phyloP scores from a whole-genome alignment of 2,329 filamentous ascomycete species.

The Drechslera avenae region DNA sequence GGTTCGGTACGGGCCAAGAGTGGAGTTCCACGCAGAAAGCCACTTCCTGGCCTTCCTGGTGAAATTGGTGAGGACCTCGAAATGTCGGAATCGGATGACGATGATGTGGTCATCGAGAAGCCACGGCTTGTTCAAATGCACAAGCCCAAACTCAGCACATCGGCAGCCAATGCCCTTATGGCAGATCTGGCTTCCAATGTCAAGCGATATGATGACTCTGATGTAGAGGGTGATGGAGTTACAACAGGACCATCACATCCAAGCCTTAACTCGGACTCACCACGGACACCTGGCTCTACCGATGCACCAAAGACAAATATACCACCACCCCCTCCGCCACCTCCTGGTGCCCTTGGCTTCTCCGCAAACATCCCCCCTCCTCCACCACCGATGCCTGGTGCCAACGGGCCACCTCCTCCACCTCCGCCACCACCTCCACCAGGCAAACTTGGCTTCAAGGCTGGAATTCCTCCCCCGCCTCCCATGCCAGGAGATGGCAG shows the following conservation, averaged over 20 bases:
- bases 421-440: slow-evolving; percentile 57
- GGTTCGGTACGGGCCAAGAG: slow-evolving; percentile 51
- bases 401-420: slow-evolving; percentile 52
- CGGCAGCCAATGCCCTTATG: slow-evolving; percentile 70
- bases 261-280: slow-evolving; percentile 73
- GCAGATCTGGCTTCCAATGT: slow-evolving; percentile 77
- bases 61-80: slow-evolving; percentile 47
- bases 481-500: slow-evolving; percentile 56
- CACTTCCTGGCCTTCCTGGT: slow-evolving; percentile 39
- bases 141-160: slow-evolving; percentile 67
- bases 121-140: slow-evolving; percentile 79
- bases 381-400: slow-evolving; percentile 55
- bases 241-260: slow-evolving; percentile 78
- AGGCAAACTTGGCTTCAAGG: slow-evolving; percentile 50
- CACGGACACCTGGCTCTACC: slow-evolving; percentile 67
- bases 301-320: slow-evolving; percentile 49
- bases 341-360: slow-evolving; percentile 48
- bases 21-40: slow-evolving; percentile 47
- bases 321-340: slow-evolving; percentile 54
- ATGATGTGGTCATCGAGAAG: slow-evolving; percentile 72
- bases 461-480: slow-evolving; percentile 53
- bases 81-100: slow-evolving; percentile 48
- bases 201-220: slow-evolving; percentile 73
- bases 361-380: slow-evolving; percentile 49
- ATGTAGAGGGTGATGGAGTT: slow-evolving; percentile 72